phyloP scores from a whole-genome alignment of 176 grass and related monocot species.

The Raddia guianensis region DNA sequence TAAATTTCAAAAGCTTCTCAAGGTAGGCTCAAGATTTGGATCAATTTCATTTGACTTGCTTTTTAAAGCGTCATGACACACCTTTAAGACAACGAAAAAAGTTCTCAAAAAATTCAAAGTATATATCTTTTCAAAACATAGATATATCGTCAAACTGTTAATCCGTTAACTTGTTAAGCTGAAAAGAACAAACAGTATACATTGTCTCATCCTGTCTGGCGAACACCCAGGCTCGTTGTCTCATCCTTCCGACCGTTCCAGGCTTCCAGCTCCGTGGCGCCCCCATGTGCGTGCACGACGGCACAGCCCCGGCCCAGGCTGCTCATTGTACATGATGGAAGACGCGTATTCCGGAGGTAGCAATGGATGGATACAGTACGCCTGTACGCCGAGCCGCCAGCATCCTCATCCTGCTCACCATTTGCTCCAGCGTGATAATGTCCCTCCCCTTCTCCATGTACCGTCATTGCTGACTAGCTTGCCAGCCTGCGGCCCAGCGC shows the following conservation, averaged over 20 bases:
- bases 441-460: not conserved
- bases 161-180: too few relatives aligned
- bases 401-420: conserved; percentile 27
- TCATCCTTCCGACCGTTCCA: conserved; percentile 8
- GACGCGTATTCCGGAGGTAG: conserved; percentile 25
- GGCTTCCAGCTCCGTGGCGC: not conserved
- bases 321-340: conserved; percentile 21
- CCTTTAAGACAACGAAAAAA: too few relatives aligned
- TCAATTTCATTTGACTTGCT: too few relatives aligned
- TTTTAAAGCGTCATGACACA: too few relatives aligned
- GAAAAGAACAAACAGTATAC: not conserved
- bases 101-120: too few relatives aligned
- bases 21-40: too few relatives aligned
- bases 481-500: not conserved
- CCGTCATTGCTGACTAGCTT: not conserved
- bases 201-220: not conserved
- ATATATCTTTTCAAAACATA: too few relatives aligned
- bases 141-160: too few relatives aligned
- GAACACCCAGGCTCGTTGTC: not conserved
- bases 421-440: conserved; percentile 25
- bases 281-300: conserved; percentile 20
- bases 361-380: conserved; percentile 12
- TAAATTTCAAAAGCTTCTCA: too few relatives aligned
- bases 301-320: not conserved
- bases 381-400: conserved; percentile 19